phyloP scores from a whole-genome alignment of 2,329 filamentous ascomycete genomes.

The Cladophialophora bantiana region DNA sequence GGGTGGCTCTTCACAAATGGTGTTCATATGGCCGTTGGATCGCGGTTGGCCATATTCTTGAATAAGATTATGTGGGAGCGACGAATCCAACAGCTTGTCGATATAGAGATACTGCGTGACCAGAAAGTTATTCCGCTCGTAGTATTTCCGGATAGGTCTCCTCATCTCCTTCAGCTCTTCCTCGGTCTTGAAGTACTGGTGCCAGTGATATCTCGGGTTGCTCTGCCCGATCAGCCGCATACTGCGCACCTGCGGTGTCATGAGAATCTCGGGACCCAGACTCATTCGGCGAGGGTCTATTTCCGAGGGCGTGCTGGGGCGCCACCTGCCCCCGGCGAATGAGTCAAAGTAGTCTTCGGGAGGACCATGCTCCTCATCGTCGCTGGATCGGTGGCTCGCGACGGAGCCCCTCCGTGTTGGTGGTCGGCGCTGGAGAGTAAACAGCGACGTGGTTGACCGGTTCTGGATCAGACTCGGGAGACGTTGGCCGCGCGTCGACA shows the following conservation, averaged over 20 bases:
- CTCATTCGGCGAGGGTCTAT: slow-evolving; percentile 36
- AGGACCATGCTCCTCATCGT: slow-evolving; percentile 33
- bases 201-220: slow-evolving; percentile 85
- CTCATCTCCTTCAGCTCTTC: slow-evolving; percentile 75
- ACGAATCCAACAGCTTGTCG: slow-evolving; percentile 86
- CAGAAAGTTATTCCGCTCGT: slow-evolving; percentile 85
- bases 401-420: slow-evolving; percentile 28
- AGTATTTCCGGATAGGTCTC: slow-evolving; percentile 80
- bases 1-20: slow-evolving; percentile 74
- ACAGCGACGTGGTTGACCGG: slow-evolving; percentile 37
- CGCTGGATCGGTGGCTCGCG: slow-evolving; percentile 33
- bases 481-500: slow-evolving; percentile 51
- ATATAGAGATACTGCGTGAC: slow-evolving; percentile 95
- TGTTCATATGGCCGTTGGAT: slow-evolving; percentile 66
- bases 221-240: slow-evolving; percentile 87
- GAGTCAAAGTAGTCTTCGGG: slow-evolving; percentile 22
- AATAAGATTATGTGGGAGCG: slow-evolving; percentile 87
- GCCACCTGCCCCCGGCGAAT: slow-evolving; percentile 37
- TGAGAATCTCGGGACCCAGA: slow-evolving; percentile 40
- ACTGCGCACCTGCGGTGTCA: slow-evolving; percentile 55
- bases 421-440: slow-evolving; percentile 30
- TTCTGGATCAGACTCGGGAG: slow-evolving; percentile 45
- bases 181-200: slow-evolving; percentile 83
- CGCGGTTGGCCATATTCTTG: slow-evolving; percentile 79
- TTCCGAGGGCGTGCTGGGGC: slow-evolving; percentile 22